These are phyloP conservation scores for Fragilariopsis cylindrus DNA, from an alignment of 108 stramenopile species.

Conservation along the genomic window DNA sequence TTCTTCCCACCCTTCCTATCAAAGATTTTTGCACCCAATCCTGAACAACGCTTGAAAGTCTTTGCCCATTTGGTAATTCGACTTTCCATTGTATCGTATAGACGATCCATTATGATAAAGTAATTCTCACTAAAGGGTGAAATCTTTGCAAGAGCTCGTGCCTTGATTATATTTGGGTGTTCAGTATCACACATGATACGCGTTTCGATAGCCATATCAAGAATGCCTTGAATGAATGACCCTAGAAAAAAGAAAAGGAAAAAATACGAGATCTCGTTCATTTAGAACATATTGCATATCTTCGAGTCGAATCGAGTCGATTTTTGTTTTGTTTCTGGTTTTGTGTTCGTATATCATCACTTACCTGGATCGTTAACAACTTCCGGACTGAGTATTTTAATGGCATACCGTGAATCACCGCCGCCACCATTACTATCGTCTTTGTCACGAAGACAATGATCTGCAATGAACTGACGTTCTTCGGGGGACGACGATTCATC, in stretches of 20 bases:
- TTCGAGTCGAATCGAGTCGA: neutral
- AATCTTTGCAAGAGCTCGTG: slow-evolving; percentile 41
- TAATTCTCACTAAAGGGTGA: slow-evolving; percentile 35
- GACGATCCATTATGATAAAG: slow-evolving; percentile 56
- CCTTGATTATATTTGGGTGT: slow-evolving; percentile 74
- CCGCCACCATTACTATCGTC: slow-evolving; percentile 11
- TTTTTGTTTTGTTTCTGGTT: neutral
- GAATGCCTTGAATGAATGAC: slow-evolving; percentile 41
- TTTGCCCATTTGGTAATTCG: slow-evolving; percentile 46
- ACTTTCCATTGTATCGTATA: slow-evolving; percentile 58
- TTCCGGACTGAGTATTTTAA: slow-evolving; percentile 38
- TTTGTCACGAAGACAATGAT: slow-evolving; percentile 44
- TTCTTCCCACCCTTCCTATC: slow-evolving; percentile 23
- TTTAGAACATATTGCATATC: too few relatives aligned
- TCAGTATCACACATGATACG: slow-evolving; percentile 47
- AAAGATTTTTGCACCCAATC: slow-evolving; percentile 37
- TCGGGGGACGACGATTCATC: neutral
- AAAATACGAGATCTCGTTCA: too few relatives aligned
- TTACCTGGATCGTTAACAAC: slow-evolving; percentile 4
- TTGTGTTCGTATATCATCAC: too few relatives aligned
- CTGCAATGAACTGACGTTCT: slow-evolving; percentile 48
- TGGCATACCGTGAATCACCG: slow-evolving; percentile 51
- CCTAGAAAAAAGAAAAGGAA: neutral
- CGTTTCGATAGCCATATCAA: slow-evolving; percentile 69
- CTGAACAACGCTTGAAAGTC: slow-evolving; percentile 19